Percentiles rank a stretch among this genome's conserved stretches.
Evolutionary conservation across 176 grass and related monocot genomes (phyloP).

Genomic region (Zea luxurians): DNA sequence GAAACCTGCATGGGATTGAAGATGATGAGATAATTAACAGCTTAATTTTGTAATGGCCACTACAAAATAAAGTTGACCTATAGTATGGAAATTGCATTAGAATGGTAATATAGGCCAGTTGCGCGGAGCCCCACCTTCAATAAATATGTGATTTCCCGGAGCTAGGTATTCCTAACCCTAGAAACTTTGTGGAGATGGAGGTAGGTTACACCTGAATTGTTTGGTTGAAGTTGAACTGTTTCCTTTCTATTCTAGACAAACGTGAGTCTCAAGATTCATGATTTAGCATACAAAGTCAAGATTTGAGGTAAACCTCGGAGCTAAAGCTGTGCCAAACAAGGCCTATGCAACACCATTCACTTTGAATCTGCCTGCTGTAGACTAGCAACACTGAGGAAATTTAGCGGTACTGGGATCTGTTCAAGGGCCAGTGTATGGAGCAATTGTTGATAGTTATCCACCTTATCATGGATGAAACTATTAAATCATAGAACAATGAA

Average conservation of each 20-base stretch:
- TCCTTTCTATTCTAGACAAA: not conserved
- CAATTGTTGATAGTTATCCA: constrained; percentile 23
- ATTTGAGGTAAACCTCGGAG: not conserved
- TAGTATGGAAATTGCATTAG: constrained; percentile 4
- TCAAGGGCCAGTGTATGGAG: constrained; percentile 9
- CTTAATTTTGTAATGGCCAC: not conserved
- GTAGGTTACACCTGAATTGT: not conserved
- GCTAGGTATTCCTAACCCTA: not conserved
- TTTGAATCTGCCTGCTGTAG: not conserved
- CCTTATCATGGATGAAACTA: constrained; percentile 17
- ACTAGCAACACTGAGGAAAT: constrained; percentile 26
- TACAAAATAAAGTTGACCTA: not conserved
- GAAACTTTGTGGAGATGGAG: not conserved
- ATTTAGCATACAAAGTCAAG: not conserved
- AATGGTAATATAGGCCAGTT: not conserved
- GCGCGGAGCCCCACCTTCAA: not conserved
- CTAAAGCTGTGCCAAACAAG: constrained; percentile 2
- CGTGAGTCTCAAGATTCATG: not conserved
- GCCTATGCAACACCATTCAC: not conserved
- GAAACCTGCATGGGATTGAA: constrained; percentile 68
- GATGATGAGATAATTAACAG: constrained; percentile 17
- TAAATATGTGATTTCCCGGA: not conserved
- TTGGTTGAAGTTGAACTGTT: not conserved
- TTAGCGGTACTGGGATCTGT: not conserved
- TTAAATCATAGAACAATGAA: constrained; percentile 21